phyloP scores from a whole-genome alignment of 805 yeast genomes.

The Maudiozyma bulderi region DNA sequence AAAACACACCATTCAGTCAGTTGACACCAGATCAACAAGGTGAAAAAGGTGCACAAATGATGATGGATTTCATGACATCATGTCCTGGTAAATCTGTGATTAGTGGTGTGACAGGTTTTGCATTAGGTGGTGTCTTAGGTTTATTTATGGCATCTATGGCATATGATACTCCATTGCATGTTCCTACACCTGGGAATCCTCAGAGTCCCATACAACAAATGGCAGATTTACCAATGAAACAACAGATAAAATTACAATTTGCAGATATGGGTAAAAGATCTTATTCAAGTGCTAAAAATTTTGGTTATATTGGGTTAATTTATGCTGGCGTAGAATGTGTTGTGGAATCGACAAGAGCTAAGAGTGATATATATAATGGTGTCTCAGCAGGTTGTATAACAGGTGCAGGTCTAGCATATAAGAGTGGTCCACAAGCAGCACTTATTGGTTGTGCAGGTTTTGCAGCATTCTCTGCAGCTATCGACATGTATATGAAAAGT shows the following conservation, averaged over 20 bases:
- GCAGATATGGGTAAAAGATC: slow-evolving; percentile 87
- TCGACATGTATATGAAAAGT: slow-evolving; percentile 76
- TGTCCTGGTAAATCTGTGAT: slow-evolving; percentile 91
- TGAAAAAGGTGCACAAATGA: slow-evolving; percentile 73
- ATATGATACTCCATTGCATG: slow-evolving; percentile 34
- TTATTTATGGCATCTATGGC: slow-evolving; percentile 73
- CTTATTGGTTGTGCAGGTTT: slow-evolving; percentile 92
- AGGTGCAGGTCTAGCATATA: slow-evolving; percentile 90
- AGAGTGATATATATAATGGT: slow-evolving; percentile 87
- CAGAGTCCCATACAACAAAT: slow-evolving; percentile 38
- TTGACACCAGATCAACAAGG: slow-evolving; percentile 92
- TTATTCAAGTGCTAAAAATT: slow-evolving; percentile 83
- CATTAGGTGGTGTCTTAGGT: slow-evolving; percentile 91
- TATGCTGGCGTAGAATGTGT: slow-evolving; percentile 90
- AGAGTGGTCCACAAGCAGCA: slow-evolving; percentile 91
- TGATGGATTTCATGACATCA: slow-evolving; percentile 78
- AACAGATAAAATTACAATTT: slow-evolving; percentile 86
- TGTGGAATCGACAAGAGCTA: slow-evolving; percentile 77
- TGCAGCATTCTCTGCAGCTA: slow-evolving; percentile 86
- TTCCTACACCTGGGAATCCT: slow-evolving; percentile 20
- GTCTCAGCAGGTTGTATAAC: slow-evolving; percentile 90
- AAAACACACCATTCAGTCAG: slow-evolving; percentile 45
- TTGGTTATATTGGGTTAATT: slow-evolving; percentile 86
- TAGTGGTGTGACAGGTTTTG: slow-evolving; percentile 91
- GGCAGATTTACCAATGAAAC: slow-evolving; percentile 78